These are phyloP conservation scores for Choanephora cucurbitarum DNA, from an alignment of 371 early-diverging fungal genomes.

Conservation along the genomic window DNA sequence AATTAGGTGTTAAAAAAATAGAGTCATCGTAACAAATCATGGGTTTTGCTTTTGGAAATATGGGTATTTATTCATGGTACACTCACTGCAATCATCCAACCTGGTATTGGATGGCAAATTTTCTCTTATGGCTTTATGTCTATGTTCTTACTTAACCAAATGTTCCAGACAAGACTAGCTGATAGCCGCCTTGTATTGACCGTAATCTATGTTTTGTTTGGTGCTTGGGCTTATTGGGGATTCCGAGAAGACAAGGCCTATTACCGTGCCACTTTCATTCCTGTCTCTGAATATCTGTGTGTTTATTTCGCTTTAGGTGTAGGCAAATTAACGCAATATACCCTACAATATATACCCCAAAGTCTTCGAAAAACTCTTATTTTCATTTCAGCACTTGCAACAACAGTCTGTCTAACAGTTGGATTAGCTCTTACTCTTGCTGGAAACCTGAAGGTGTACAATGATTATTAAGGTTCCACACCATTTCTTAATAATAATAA, in stretches of 20 bases:
- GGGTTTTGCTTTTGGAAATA: conserved; percentile 38
- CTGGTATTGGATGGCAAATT: conserved; percentile 47
- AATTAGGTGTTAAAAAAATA: too few species aligned
- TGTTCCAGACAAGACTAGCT: conserved; percentile 30
- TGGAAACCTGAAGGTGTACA: conserved; percentile 35
- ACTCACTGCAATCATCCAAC: conserved; percentile 44
- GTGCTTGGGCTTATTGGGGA: conserved; percentile 23
- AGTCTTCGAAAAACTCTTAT: conserved; percentile 7
- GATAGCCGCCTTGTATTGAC: conserved; percentile 15
- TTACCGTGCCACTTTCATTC: conserved; percentile 42
- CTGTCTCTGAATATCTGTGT: conserved; percentile 39
- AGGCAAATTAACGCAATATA: conserved; percentile 16
- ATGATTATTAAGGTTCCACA: conserved; percentile 29
- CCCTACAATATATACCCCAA: conserved; percentile 3
- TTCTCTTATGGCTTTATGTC: conserved; percentile 43
- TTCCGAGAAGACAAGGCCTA: conserved; percentile 33
- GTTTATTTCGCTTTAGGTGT: conserved; percentile 22
- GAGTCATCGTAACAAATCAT: conserved; percentile 43
- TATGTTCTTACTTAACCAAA: conserved; percentile 40
- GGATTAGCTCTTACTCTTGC: conserved; percentile 35
- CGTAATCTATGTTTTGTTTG: conserved; percentile 18
- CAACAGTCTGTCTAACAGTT: conserved; percentile 16
- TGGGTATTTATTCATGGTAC: conserved; percentile 49
- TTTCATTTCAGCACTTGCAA: conserved; percentile 7
- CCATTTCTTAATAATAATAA: too few species aligned